A percentile compares a stretch with the other conserved stretches of the same genome.
phyloP scores from a whole-genome alignment of 1,284 basidiomycete species.

The Schizophyllum commune region DNA sequence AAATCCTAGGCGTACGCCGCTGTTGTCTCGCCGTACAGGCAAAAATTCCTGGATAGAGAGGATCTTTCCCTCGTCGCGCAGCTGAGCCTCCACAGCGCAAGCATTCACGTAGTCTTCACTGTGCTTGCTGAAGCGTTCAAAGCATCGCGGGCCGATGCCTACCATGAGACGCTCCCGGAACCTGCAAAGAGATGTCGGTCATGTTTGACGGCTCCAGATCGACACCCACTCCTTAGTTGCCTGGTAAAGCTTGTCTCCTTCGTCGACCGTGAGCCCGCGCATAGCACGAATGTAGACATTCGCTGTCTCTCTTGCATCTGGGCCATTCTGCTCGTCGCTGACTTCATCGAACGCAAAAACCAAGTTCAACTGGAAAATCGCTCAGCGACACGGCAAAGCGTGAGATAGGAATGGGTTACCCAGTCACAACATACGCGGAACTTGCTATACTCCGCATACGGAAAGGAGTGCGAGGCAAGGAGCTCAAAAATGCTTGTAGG shows the following conservation, averaged over 20 bases:
- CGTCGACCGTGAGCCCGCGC: constrained; percentile 1
- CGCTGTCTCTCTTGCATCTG: neutral
- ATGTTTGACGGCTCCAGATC: neutral
- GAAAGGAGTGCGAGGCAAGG: constrained; percentile 3
- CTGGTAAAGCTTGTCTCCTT: neutral
- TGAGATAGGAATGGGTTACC: no score
- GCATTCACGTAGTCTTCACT: constrained; percentile 12
- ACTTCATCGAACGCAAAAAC: constrained; percentile 9
- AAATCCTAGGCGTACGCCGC: constrained; percentile 16
- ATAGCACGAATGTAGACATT: constrained; percentile 3
- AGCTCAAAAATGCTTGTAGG: constrained; percentile 2
- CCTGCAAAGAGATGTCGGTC: neutral
- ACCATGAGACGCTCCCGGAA: constrained; percentile 4
- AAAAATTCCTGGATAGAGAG: constrained; percentile 9
- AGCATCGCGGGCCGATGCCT: constrained; percentile 1
- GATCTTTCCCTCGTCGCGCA: constrained; percentile 4
- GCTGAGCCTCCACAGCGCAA: constrained; percentile 1
- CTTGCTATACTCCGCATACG: constrained; percentile 5
- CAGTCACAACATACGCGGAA: constrained; percentile 4
- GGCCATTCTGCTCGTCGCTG: constrained; percentile 5
- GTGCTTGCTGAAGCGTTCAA: constrained; percentile 13
- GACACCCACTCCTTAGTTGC: constrained; percentile 3
- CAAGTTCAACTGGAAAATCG: constrained; percentile 8
- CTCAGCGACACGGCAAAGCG: no score
- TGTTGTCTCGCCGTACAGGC: constrained; percentile 16